Base-by-base conservation (phyloP, 805 yeast genomes). In the Scheffersomyces stipitis region DNA sequence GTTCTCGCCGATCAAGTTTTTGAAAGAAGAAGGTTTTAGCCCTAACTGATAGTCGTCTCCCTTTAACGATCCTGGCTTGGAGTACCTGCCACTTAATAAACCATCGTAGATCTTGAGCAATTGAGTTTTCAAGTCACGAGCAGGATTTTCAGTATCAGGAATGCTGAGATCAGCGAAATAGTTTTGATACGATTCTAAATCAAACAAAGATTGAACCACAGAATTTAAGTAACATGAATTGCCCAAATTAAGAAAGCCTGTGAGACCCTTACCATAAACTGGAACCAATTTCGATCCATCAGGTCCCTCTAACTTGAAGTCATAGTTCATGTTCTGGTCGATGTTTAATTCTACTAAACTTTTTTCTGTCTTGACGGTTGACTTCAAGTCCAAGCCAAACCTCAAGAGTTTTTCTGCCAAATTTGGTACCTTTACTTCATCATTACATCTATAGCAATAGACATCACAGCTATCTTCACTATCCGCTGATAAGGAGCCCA, bases 291-390 rank as follows among this genome's bases (percentile, higher is more conserved):
- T 73, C 30, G 74, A 76, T 26, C 96, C 96, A 42, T 79, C 68
- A 1, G 80, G 76, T 34, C 81, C 81, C 12, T 80, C 81, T 77
- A 90, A 77, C 42, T 80, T 78, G 63, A 93, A 93, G 45, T 91
- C 95, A 96, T 97, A 93, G 48, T 83, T 83, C 62, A 88, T 41
- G 58, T 93, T 93, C 55, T 90, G 97, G 56, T 90, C 97, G 37
- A 93, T 76, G 62, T 93, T 96, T 44, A 93, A 64, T 59, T 93
- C 99, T 2, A 90, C 77, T 51, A 93, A 66, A 18, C 83, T 81
- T 64, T 90, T 91, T 58, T 93, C 99, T 1, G 95, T 88, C 48
- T 90, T 87, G 14, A 66, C 66, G 4, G 71, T 68, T 3, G 46
- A 60, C 1, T 65, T 51, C 31, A 81, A 56, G 56, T 87, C 83